A percentile compares a stretch with the other conserved stretches of the same genome.
phyloP scores from a whole-genome alignment of 129 eudicot genomes.

The Chrysanthemum lavandulifolium region DNA sequence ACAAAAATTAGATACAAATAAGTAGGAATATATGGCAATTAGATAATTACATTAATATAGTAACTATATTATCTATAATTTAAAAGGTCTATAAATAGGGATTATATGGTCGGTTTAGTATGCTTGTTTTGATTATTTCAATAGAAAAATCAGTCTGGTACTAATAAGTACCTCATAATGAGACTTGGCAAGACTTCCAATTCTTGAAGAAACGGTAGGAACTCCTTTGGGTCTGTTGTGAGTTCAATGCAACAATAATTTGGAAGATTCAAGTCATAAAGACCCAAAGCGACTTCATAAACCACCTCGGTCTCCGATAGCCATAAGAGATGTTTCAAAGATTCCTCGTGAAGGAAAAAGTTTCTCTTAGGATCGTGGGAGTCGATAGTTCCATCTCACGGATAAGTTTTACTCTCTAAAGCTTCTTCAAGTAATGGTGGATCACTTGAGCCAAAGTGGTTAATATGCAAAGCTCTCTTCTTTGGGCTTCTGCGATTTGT shows the following conservation, averaged over 20 bases:
- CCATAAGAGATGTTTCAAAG: constrained; percentile 91
- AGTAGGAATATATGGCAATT: not conserved
- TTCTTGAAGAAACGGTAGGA: constrained; percentile 90
- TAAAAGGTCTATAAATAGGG: no score
- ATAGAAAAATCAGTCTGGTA: not conserved
- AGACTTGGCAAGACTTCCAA: constrained; percentile 64
- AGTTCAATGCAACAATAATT: constrained; percentile 93
- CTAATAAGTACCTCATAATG: constrained; percentile 43
- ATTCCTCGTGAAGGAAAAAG: constrained; percentile 87
- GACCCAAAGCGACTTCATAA: constrained; percentile 96
- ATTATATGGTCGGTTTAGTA: no score
- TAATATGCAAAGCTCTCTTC: constrained; percentile 91
- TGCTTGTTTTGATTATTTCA: not conserved
- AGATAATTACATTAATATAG: not conserved
- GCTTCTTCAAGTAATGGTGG: constrained; percentile 97
- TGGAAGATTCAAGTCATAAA: constrained; percentile 90
- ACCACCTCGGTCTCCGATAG: constrained; percentile 82
- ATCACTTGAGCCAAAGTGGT: constrained; percentile 92
- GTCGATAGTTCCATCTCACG: constrained; percentile 78
- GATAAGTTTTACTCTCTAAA: constrained; percentile 65
- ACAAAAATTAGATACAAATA: not conserved
- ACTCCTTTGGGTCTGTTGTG: constrained; percentile 96
- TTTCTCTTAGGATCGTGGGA: constrained; percentile 40
- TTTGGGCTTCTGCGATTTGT: constrained; percentile 53
- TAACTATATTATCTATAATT: not conserved